Evolutionary conservation across 2,329 filamentous ascomycete genomes (phyloP), one percentile per base, ranked within the genome.

Genomic region (Pseudogymnoascus sp.): DNA sequence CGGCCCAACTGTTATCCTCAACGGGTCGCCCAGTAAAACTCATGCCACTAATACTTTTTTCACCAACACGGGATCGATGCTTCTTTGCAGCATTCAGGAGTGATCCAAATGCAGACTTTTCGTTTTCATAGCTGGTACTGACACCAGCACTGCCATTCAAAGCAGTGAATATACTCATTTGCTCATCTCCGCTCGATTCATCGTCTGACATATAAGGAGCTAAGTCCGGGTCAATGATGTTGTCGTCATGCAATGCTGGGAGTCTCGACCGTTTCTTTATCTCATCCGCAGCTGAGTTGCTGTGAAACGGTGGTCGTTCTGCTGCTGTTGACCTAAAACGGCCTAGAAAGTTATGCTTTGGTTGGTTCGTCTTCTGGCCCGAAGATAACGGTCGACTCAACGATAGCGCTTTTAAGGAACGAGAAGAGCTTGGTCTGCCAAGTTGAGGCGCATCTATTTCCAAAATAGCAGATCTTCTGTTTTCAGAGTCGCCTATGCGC

Each of bases 201-300:
- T 90, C 87, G 73, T 99, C 95, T 6, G 95, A 99, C 81, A 99
- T 89, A 76, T 96, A 99, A 35, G 91, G 90, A 4, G 93, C 93
- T 62, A 99, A 79, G 71, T 99, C 95, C 1, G 95, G 95, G 73
- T 99, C 95, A 69, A 99, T 97, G 69, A 99, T 96, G 72, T 95
- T 97, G 78, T 99, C 95, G 72, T 95, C 92, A 74, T 99, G 95
- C 70, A 99, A 97, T n/a, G 92, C 92, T 15, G 93, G 88, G 36
- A 96, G 82, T 44, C 86, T 85, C 7, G 85, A 79, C 67, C 87
- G 88, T 67, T 83, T 85, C 3, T 81, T 78, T 59, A 82, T 77
- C 64, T 92, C 88, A 62, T 96, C 85, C 9, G 79, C 86, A 17
- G 82, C 79, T 10, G 86, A 82, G 64, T 88, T 89, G 63, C 92